A percentile compares a stretch with the other conserved stretches of the same genome.
Evolutionary conservation across 345 rosid species (phyloP).

Genomic region (Lenwebbia sp.): DNA sequence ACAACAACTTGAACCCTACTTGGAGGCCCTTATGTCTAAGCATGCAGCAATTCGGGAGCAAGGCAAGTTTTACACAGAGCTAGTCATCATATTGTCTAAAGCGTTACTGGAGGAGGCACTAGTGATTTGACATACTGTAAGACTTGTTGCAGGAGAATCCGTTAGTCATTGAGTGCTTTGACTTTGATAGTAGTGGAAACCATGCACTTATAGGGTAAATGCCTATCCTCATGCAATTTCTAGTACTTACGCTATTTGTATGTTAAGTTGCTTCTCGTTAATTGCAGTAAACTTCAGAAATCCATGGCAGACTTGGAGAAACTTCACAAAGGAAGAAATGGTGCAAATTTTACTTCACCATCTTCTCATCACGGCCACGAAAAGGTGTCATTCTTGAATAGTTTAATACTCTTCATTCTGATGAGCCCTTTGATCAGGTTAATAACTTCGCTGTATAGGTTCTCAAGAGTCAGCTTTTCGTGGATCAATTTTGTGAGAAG

Average conservation of each 20-base stretch:
- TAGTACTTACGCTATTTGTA: not conserved
- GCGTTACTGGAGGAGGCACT: not conserved
- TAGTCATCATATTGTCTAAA: not conserved
- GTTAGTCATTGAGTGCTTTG: slow-evolving; percentile 65
- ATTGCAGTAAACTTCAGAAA: slow-evolving; percentile 51
- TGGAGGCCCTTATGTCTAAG: slow-evolving; percentile 58
- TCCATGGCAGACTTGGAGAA: slow-evolving; percentile 56
- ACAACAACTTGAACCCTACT: slow-evolving; percentile 56
- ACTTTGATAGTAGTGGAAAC: slow-evolving; percentile 65
- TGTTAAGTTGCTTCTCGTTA: not conserved
- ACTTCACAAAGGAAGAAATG: slow-evolving; percentile 32
- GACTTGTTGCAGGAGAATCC: slow-evolving; percentile 48
- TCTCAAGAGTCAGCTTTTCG: slow-evolving; percentile 55
- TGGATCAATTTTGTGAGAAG: slow-evolving; percentile 55
- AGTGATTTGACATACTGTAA: not conserved
- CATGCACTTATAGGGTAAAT: slow-evolving; percentile 63
- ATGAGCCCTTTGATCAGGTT: not conserved
- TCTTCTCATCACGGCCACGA: slow-evolving; percentile 22
- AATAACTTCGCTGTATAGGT: slow-evolving; percentile 16
- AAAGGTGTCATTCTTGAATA: slow-evolving; percentile 26
- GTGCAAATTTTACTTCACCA: slow-evolving; percentile 41
- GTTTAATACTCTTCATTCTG: not conserved
- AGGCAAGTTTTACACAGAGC: slow-evolving; percentile 31
- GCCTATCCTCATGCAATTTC: not conserved
- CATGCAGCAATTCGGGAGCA: slow-evolving; percentile 82